These are phyloP conservation scores for Teunomyces pallodes DNA, from an alignment of 805 yeast species.

Conservation along the genomic window DNA sequence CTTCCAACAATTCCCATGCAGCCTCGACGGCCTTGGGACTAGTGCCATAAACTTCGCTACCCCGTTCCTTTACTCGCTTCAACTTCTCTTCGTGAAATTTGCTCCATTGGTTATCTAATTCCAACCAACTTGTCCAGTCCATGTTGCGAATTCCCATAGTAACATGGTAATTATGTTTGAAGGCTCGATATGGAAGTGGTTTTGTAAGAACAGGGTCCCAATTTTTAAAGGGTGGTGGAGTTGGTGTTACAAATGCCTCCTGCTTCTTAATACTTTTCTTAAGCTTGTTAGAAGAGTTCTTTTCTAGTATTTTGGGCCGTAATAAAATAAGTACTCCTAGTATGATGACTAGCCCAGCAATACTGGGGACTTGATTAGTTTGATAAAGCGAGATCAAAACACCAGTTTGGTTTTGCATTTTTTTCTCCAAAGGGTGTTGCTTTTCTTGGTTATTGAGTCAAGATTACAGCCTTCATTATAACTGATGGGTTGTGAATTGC, in stretches of 20 bases:
- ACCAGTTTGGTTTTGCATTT: background rate
- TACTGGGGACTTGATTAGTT: background rate
- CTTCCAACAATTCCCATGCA: constrained; percentile 54
- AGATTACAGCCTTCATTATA: background rate
- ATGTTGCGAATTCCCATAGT: constrained; percentile 69
- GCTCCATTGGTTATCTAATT: constrained; percentile 64
- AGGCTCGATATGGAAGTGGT: constrained; percentile 66
- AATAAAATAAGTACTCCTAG: background rate
- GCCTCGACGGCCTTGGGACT: constrained; percentile 50
- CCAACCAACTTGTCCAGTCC: constrained; percentile 65
- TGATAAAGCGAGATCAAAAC: constrained; percentile 1
- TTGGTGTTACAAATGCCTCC: constrained; percentile 49
- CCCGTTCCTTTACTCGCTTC: constrained; percentile 45
- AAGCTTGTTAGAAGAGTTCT: constrained; percentile 31
- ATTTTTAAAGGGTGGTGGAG: constrained; percentile 43
- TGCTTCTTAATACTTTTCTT: constrained; percentile 52
- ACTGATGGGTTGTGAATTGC: background rate
- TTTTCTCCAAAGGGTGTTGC: background rate
- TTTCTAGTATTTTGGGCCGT: background rate
- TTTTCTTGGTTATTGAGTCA: background rate
- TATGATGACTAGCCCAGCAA: background rate
- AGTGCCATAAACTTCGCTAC: constrained; percentile 50
- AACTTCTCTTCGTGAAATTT: constrained; percentile 53
- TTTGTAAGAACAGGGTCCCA: constrained; percentile 51
- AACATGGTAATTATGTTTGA: constrained; percentile 59